Evolutionary conservation across 2,329 filamentous ascomycete species (phyloP), one percentile per base, ranked within the genome.

Genomic region (Calonectria hawksworthii): DNA sequence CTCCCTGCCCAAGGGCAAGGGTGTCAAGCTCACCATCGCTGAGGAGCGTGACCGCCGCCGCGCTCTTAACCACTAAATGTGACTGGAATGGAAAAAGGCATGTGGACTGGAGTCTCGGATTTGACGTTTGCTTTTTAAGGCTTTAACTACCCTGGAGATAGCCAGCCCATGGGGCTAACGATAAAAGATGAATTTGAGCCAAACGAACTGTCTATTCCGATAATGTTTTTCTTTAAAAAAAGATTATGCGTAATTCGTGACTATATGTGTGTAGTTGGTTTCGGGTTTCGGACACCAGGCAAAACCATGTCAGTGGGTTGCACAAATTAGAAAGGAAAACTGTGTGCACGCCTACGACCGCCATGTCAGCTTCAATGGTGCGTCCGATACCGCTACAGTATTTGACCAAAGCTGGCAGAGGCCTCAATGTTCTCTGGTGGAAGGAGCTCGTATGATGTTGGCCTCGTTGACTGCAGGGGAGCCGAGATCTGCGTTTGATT

Each of bases 1-100:
- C 90, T 98, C 95, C 85, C 93, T 99, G 87, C 98, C 97, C 88
- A 99, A 99, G 95, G 97, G 97, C 91, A 98, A 98, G 94, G 97
- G 97, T 95, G 97, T 99, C 92, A 98, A 98, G 95, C 95, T 99
- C 88, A 93, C 94, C 87, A 99, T 99, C 86, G 96, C 96, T 83
- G 96, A 99, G 92, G 96, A 99, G 95, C 93, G 96, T 92, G 96
- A 99, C 90, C 96, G 96, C 89, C 95, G 96, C 87, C 95, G 97
- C 86, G 95, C 96, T 82, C 82, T 89, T 78, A 86, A 88, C 82
- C 86, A 90, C 86, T 90, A 91, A 90, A 82, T 79, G 74, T 78
- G 77, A 70, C 34, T 44, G 75, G 75, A 79, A 78, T 74, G 77
- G 75, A 81, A 82, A 82, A 78, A 80, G 83, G 84, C 83, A 84